phyloP scores from a whole-genome alignment of 495 filamentous ascomycete genomes.

The Rostrohypoxylon terebratum region DNA sequence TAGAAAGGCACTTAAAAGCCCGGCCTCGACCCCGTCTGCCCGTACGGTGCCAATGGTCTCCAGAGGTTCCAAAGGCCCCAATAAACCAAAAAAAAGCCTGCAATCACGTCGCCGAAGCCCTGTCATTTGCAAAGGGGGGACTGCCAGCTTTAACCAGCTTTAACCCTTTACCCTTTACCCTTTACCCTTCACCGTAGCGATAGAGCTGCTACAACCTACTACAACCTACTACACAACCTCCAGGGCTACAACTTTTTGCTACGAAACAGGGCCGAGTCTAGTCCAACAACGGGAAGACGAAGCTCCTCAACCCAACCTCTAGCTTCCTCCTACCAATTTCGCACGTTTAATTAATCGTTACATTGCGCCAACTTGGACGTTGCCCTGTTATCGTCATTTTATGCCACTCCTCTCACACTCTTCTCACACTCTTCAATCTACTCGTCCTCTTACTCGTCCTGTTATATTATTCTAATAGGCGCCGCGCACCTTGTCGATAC shows the following conservation, averaged over 20 bases:
- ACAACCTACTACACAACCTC: no score
- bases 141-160: slow-evolving; percentile 3
- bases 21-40: slow-evolving; percentile 40
- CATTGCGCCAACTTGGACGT: slow-evolving; percentile 28
- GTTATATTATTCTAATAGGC: slow-evolving; percentile 19
- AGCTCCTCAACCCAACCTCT: slow-evolving; percentile 21
- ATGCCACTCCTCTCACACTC: slow-evolving; percentile 9
- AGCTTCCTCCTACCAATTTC: slow-evolving; percentile 16
- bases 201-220: slow-evolving; percentile 10
- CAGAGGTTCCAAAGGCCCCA: slow-evolving; percentile 6
- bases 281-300: slow-evolving; percentile 38
- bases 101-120: slow-evolving; percentile 40
- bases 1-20: slow-evolving; percentile 16
- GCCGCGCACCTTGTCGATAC: slow-evolving; percentile 20
- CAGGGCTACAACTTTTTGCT: no score
- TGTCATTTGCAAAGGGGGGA: slow-evolving; percentile 38
- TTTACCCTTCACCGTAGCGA: slow-evolving; percentile 29
- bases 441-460: neutral
- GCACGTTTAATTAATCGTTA: slow-evolving; percentile 37
- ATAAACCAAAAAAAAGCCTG: slow-evolving; percentile 26
- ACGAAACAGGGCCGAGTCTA: slow-evolving; percentile 35
- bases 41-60: neutral
- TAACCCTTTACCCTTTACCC: slow-evolving; percentile 31
- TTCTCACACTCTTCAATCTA: neutral
- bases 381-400: slow-evolving; percentile 21